These are phyloP conservation scores for Cucumis hystrix DNA, from an alignment of 306 rosid genomes.

Conservation along the genomic window DNA sequence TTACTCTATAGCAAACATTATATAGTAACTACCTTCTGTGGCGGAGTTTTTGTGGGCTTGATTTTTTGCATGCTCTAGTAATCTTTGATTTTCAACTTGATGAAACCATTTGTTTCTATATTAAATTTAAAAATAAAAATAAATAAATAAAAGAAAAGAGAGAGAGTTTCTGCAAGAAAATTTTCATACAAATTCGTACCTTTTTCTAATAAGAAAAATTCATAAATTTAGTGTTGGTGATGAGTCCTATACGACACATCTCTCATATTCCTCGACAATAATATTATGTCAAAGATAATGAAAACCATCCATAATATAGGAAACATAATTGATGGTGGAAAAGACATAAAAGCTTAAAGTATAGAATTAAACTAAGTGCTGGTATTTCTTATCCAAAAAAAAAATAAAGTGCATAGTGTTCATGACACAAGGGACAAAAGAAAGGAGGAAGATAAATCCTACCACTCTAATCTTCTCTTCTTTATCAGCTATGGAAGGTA, in stretches of 20 bases:
- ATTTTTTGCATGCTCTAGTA: no score
- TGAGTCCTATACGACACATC: neutral
- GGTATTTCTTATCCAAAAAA: neutral
- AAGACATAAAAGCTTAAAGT: neutral
- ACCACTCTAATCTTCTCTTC: conserved; percentile 99
- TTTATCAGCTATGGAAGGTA: conserved; percentile 98
- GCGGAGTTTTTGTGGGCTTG: no score
- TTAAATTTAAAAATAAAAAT: no score
- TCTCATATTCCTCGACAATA: neutral
- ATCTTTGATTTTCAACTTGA: no score
- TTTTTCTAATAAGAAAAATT: neutral
- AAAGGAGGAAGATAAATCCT: conserved; percentile 15
- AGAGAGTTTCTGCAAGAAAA: neutral
- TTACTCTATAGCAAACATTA: no score
- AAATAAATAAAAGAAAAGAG: no score
- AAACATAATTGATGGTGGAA: neutral
- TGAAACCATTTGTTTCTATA: no score
- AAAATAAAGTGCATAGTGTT: neutral
- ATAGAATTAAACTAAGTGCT: neutral
- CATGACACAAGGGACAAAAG: neutral
- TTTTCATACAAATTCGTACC: neutral
- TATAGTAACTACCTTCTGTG: no score
- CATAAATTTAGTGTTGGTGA: neutral
- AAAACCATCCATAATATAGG: neutral
- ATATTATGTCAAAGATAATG: neutral